Percentiles rank a stretch among this genome's conserved stretches.
These are phyloP conservation scores for Claviceps sp. DNA, from an alignment of 2,329 filamentous ascomycete species.

Conservation along the genomic window DNA sequence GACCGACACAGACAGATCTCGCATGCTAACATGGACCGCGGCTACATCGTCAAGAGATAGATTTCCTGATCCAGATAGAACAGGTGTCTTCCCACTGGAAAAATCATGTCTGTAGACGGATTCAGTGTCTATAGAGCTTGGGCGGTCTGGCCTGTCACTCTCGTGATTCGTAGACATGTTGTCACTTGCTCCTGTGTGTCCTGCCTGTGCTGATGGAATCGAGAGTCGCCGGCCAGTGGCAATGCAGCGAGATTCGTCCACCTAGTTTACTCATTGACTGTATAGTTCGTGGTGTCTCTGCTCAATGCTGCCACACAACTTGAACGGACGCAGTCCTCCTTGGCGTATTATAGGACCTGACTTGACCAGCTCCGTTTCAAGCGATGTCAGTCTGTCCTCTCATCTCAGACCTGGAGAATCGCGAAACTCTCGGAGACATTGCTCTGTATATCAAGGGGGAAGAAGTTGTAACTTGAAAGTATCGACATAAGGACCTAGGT, in stretches of 20 bases:
- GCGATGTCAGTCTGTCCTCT: no score
- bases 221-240: neutral
- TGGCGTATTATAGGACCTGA: neutral
- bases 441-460: no score
- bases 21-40: conserved; percentile 39
- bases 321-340: neutral
- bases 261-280: neutral
- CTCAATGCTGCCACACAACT: no score
- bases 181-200: neutral
- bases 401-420: no score
- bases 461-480: no score
- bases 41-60: conserved; percentile 39
- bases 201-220: neutral
- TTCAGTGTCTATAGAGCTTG: conserved; percentile 20
- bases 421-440: no score
- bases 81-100: conserved; percentile 11
- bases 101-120: conserved; percentile 5
- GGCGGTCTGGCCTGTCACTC: conserved; percentile 19
- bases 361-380: neutral
- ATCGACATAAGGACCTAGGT: neutral
- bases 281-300: neutral
- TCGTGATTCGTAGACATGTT: conserved; percentile 7
- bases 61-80: conserved; percentile 20
- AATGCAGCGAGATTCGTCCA: neutral
- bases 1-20: conserved; percentile 40